Evolutionary conservation across 1,284 basidiomycete genomes (phyloP).

Genomic region (Trichosporon sp.): DNA sequence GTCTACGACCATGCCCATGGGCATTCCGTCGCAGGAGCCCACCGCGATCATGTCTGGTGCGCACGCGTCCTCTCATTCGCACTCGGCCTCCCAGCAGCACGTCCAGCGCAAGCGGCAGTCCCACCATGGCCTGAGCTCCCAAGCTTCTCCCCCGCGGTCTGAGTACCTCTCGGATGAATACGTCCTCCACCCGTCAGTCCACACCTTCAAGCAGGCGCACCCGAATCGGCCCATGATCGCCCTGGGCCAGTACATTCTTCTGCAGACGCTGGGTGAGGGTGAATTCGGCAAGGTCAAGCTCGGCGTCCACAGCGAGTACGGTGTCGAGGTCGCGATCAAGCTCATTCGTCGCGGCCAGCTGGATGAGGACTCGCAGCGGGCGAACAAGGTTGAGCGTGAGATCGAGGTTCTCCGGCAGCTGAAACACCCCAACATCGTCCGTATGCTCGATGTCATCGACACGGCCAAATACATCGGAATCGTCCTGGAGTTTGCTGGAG

Average conservation of each 20-base stretch:
- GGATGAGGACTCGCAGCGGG: slow-evolving; percentile 78
- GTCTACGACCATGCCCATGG: slow-evolving; percentile 29
- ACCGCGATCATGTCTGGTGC: slow-evolving; percentile 27
- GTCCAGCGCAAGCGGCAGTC: slow-evolving; percentile 40
- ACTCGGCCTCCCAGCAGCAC: slow-evolving; percentile 17
- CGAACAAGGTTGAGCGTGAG: slow-evolving; percentile 95
- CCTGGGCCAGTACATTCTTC: slow-evolving; percentile 89
- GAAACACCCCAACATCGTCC: slow-evolving; percentile 97
- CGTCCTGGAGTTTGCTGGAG: slow-evolving; percentile 94
- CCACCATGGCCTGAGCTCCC: slow-evolving; percentile 23
- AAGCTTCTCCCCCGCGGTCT: slow-evolving; percentile 34
- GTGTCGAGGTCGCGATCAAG: slow-evolving; percentile 99
- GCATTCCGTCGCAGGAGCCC: slow-evolving; percentile 26
- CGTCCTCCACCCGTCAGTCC: slow-evolving; percentile 69
- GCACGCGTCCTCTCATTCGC: slow-evolving; percentile 29
- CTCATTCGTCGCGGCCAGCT: slow-evolving; percentile 91
- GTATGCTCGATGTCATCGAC: slow-evolving; percentile 97
- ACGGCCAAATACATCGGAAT: slow-evolving; percentile 99
- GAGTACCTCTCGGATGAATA: slow-evolving; percentile 48
- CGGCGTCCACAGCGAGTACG: slow-evolving; percentile 88
- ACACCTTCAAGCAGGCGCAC: slow-evolving; percentile 76
- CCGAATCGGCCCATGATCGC: slow-evolving; percentile 80
- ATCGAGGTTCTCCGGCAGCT: slow-evolving; percentile 93
- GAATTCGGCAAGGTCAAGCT: slow-evolving; percentile 99
- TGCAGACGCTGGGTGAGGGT: slow-evolving; percentile 94